Percentiles rank a stretch among this genome's conserved stretches.
These are phyloP conservation scores for Metarhizium brunneum DNA, from an alignment of 2,329 filamentous ascomycete genomes.

Conservation along the genomic window DNA sequence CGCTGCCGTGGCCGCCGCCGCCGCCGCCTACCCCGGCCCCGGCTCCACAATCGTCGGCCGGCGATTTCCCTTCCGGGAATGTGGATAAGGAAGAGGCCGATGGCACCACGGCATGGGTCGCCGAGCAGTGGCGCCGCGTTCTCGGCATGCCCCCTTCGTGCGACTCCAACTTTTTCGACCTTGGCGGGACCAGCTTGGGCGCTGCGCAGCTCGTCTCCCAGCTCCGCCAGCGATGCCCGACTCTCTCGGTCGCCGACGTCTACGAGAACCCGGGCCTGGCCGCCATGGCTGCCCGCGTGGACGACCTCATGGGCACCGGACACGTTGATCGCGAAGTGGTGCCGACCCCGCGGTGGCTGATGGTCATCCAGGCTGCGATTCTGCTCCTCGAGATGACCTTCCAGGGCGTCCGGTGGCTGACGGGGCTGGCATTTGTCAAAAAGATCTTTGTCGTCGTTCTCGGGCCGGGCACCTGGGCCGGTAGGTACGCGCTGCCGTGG, in stretches of 20 bases:
- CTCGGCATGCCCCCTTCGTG: conserved; percentile 8
- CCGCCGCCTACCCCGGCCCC: conserved; percentile 1
- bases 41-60: background rate
- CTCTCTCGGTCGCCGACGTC: conserved; percentile 13
- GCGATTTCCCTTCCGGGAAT: background rate
- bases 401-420: conserved; percentile 7
- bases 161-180: conserved; percentile 12
- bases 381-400: conserved; percentile 8
- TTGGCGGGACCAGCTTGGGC: conserved; percentile 13
- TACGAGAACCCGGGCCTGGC: conserved; percentile 11
- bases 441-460: conserved; percentile 8
- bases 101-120: conserved; percentile 11
- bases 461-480: conserved; percentile 7
- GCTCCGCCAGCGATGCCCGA: conserved; percentile 9
- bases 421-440: conserved; percentile 4
- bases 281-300: conserved; percentile 10
- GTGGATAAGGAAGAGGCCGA: background rate
- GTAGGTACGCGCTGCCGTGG: conserved; percentile 8
- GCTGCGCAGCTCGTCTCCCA: conserved; percentile 14
- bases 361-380: conserved; percentile 9
- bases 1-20: conserved; percentile 9
- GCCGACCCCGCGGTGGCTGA: conserved; percentile 11
- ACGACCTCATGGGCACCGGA: conserved; percentile 8
- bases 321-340: conserved; percentile 8
- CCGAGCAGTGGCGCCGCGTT: conserved; percentile 12